These are phyloP conservation scores for Nemania sp. DNA, from an alignment of 2,329 filamentous ascomycete genomes.

Conservation along the genomic window DNA sequence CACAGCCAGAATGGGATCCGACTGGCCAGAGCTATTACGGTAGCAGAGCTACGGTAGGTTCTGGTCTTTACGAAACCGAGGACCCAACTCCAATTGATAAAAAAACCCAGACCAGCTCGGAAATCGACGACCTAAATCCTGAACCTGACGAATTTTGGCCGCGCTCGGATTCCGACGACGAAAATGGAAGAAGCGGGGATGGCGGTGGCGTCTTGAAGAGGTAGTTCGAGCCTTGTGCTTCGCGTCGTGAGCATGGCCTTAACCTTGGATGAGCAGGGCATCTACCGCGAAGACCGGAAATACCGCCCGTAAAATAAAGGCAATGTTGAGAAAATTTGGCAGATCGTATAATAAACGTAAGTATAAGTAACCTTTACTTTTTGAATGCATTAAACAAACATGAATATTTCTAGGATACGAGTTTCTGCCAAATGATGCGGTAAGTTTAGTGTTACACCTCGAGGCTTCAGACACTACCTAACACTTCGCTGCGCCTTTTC, in stretches of 20 bases:
- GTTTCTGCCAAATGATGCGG: constrained; percentile 30
- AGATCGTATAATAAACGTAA: constrained; percentile 31
- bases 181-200: constrained; percentile 17
- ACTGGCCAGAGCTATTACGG: constrained; percentile 13
- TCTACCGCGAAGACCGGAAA: constrained; percentile 10
- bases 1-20: constrained; percentile 18
- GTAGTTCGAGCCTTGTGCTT: constrained; percentile 1
- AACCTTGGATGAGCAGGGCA: constrained; percentile 9
- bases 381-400: constrained; percentile 5
- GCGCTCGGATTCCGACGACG: constrained; percentile 31
- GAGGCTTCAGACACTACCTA: not conserved
- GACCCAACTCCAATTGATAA: constrained; percentile 10
- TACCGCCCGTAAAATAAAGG: constrained; percentile 24
- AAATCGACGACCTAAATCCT: constrained; percentile 20
- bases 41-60: constrained; percentile 18
- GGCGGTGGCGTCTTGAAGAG: constrained; percentile 15
- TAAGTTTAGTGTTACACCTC: constrained; percentile 14
- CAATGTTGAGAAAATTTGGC: constrained; percentile 30
- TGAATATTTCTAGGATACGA: constrained; percentile 20
- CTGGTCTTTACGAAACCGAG: not conserved
- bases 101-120: constrained; percentile 12
- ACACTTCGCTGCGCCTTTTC: not conserved
- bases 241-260: not conserved
- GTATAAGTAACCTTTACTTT: constrained; percentile 2
- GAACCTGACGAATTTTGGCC: constrained; percentile 31